A percentile compares a stretch with the other conserved stretches of the same genome.
phyloP scores from a whole-genome alignment of 2,329 filamentous ascomycete species.

The Fusarium camptoceras region DNA sequence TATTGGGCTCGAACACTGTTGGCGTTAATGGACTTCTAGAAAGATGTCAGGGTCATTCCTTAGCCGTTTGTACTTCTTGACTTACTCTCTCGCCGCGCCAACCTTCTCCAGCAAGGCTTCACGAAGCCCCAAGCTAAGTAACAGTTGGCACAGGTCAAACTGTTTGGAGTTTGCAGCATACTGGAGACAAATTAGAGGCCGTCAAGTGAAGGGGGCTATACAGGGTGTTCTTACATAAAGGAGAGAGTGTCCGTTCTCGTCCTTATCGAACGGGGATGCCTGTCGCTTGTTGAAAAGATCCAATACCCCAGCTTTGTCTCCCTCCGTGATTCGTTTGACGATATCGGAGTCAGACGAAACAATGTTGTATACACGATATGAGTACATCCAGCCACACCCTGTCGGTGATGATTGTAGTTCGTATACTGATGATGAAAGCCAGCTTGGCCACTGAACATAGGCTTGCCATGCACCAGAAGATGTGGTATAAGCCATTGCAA shows the following conservation, averaged over 20 bases:
- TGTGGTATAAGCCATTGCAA: constrained; percentile 12
- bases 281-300: constrained; percentile 35
- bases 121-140: constrained; percentile 31
- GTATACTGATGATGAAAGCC: constrained; percentile 36
- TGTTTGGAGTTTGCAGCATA: constrained; percentile 8
- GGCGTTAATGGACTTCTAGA: constrained; percentile 5
- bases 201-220: too few relatives aligned
- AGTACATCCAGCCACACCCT: not conserved
- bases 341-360: constrained; percentile 30
- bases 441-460: constrained; percentile 40
- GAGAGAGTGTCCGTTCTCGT: constrained; percentile 9
- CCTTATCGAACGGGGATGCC: constrained; percentile 45
- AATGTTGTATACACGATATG: constrained; percentile 42
- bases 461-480: constrained; percentile 38
- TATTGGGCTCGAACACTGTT: not conserved
- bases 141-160: constrained; percentile 31
- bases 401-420: constrained; percentile 32
- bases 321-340: constrained; percentile 6
- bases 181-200: constrained; percentile 2
- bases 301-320: constrained; percentile 36
- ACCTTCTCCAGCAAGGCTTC: not conserved
- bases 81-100: not conserved
- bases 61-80: rapidly evolving
- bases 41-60: not conserved
- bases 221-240: constrained; percentile 27